Conservation (phyloP, 371 early-diverging fungal species). For the Globomyces sp. region DNA sequence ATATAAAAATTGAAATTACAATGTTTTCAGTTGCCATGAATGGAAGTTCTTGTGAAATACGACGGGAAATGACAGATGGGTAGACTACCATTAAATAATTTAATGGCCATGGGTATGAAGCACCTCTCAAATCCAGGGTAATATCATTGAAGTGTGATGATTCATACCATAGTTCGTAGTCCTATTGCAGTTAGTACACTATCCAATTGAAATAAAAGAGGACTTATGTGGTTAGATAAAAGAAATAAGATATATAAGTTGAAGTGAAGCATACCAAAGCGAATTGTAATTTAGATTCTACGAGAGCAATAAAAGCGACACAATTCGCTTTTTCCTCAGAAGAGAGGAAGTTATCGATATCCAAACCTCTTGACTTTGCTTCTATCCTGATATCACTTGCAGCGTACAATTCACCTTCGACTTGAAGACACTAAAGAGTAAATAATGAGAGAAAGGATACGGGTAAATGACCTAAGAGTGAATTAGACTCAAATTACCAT, state of each 20-base stretch:
- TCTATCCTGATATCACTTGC: slow-evolving; percentile 1
- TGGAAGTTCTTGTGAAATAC: slow-evolving; percentile 92
- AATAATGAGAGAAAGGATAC: too few species aligned
- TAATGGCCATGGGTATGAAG: slow-evolving; percentile 13
- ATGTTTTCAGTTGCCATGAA: slow-evolving; percentile 99
- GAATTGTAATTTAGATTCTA: slow-evolving; percentile 7
- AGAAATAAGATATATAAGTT: too few species aligned
- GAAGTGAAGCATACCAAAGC: background rate
- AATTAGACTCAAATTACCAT: background rate
- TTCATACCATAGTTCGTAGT: slow-evolving; percentile 10
- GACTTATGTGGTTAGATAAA: too few species aligned
- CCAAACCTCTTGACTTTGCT: background rate
- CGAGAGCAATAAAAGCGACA: background rate
- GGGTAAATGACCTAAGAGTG: too few species aligned
- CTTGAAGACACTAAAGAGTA: background rate
- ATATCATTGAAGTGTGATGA: slow-evolving; percentile 3
- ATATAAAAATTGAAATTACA: background rate
- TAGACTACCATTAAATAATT: slow-evolving; percentile 78
- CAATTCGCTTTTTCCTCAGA: background rate
- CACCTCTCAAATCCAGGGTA: background rate
- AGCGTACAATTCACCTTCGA: slow-evolving; percentile 6
- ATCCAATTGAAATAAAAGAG: too few species aligned
- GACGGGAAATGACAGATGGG: slow-evolving; percentile 88
- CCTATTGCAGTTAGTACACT: background rate
- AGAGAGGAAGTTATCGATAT: slow-evolving; percentile 10